Evolutionary conservation across 139 green algal genomes (phyloP).

Genomic region (Astrephomene gubernaculifera): DNA sequence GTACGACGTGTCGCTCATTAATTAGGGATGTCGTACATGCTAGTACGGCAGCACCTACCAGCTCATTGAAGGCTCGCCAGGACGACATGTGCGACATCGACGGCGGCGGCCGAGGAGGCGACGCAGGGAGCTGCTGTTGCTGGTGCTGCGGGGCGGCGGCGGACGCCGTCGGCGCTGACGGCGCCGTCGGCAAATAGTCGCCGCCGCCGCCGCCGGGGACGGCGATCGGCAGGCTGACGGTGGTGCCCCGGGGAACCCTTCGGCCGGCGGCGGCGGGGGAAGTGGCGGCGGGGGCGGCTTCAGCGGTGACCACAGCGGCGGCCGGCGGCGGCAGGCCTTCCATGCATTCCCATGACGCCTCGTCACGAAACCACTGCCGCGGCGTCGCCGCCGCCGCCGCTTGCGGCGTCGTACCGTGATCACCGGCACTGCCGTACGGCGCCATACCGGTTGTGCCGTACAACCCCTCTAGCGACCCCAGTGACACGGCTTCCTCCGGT

Average conservation of each 20-base stretch:
- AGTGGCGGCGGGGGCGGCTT: background rate
- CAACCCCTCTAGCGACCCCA: background rate
- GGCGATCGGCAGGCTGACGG: background rate
- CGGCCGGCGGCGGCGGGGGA: background rate
- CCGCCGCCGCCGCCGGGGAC: background rate
- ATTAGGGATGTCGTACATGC: no score
- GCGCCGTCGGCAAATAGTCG: background rate
- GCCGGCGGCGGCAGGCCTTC: slow-evolving; percentile 2
- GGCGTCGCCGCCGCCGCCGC: background rate
- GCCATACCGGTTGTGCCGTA: background rate
- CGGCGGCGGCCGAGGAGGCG: background rate
- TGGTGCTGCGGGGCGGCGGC: background rate
- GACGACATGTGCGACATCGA: background rate
- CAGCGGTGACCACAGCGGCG: background rate
- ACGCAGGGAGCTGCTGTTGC: background rate
- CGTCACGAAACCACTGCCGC: background rate
- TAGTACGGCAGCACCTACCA: slow-evolving; percentile 1
- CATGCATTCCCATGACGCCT: slow-evolving; percentile 31
- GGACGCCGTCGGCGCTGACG: background rate
- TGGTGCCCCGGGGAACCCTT: background rate
- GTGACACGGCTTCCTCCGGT: background rate
- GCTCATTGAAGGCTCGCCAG: slow-evolving; percentile 34
- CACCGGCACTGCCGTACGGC: background rate
- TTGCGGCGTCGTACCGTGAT: background rate
- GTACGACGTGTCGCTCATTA: no score